These are phyloP conservation scores for Erysimum cheiri DNA, from an alignment of 441 rosid species.

Conservation along the genomic window DNA sequence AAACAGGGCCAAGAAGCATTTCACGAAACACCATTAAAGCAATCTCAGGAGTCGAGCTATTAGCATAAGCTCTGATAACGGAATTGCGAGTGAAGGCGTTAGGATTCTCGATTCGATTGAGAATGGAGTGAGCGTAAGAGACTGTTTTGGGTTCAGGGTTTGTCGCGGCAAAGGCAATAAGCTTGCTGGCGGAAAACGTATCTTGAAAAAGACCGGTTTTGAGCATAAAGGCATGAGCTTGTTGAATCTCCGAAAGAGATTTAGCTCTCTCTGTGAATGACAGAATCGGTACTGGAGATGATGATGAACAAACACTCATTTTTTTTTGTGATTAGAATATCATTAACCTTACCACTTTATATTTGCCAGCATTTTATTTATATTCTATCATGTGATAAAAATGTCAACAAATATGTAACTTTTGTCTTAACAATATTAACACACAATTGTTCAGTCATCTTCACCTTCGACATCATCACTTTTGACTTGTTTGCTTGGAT, in stretches of 20 bases:
- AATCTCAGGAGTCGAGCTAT: conserved; percentile 42
- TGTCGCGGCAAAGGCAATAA: conserved; percentile 44
- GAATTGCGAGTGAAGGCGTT: conserved; percentile 50
- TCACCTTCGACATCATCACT: too few species aligned
- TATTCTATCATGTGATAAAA: too few species aligned
- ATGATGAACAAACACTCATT: conserved; percentile 37
- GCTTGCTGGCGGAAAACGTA: conserved; percentile 50
- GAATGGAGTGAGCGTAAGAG: conserved; percentile 54
- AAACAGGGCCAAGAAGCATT: conserved; percentile 48
- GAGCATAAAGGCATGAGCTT: conserved; percentile 56
- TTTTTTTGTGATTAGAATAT: neutral
- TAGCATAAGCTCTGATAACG: conserved; percentile 56
- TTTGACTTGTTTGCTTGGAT: too few species aligned
- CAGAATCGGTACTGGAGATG: conserved; percentile 33
- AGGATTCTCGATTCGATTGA: conserved; percentile 46
- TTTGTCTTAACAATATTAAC: too few species aligned
- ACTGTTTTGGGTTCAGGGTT: conserved; percentile 53
- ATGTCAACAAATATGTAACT: too few species aligned
- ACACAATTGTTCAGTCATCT: too few species aligned
- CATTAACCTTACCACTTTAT: too few species aligned
- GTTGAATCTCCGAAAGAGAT: conserved; percentile 51
- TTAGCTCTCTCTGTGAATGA: conserved; percentile 47
- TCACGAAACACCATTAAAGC: conserved; percentile 47
- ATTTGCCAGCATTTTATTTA: too few species aligned
- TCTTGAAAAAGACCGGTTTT: conserved; percentile 49